phyloP scores from a whole-genome alignment of 2,329 filamentous ascomycete species.

The Trichoderma asperellum region DNA sequence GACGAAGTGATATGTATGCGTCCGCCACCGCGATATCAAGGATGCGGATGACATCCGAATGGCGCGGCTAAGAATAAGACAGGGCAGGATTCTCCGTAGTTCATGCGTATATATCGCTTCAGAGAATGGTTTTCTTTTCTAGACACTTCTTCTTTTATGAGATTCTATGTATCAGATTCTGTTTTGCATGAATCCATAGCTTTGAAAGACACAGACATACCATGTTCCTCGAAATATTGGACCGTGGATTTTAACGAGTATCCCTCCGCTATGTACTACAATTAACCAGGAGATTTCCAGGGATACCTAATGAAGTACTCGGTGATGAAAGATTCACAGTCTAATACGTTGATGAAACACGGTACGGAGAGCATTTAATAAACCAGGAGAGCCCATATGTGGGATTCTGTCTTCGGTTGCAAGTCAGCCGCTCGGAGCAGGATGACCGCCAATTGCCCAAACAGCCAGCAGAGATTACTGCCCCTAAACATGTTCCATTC shows the following conservation, averaged over 20 bases:
- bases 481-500: neutral
- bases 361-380: neutral
- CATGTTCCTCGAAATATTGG: neutral
- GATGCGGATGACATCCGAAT: neutral
- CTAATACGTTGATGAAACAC: no score
- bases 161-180: neutral
- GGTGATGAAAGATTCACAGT: neutral
- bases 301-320: neutral
- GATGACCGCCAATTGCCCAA: neutral
- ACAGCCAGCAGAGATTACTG: neutral
- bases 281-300: no score
- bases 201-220: neutral
- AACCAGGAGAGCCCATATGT: neutral
- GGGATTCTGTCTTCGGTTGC: neutral
- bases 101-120: neutral
- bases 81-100: neutral
- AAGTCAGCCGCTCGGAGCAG: neutral
- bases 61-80: neutral
- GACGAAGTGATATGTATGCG: neutral
- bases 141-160: neutral
- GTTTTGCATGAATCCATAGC: neutral
- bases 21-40: neutral
- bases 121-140: neutral
- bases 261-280: no score
- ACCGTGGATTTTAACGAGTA: no score